Conservation (phyloP, 164 flowering plant species). For the Magnolia changhungtana region DNA sequence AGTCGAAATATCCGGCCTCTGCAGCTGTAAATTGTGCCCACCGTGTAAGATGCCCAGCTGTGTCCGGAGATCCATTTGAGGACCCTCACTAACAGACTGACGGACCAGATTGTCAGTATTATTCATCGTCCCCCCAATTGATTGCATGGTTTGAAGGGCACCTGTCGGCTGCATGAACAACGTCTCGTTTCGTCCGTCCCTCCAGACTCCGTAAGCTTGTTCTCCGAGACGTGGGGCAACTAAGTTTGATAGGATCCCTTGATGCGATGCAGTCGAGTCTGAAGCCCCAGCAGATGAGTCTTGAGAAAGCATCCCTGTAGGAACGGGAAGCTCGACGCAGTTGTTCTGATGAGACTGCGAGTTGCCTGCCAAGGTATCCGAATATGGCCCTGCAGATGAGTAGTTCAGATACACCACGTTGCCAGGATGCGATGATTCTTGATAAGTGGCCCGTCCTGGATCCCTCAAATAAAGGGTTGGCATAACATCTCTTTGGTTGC, state of each 20-base stretch:
- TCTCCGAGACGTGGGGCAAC: conserved; percentile 38
- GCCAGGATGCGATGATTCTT: conserved; percentile 39
- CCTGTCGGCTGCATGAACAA: conserved; percentile 42
- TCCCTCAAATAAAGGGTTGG: conserved; percentile 55
- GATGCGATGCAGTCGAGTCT: conserved; percentile 44
- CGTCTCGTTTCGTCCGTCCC: conserved; percentile 60
- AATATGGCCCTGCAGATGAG: conserved; percentile 44
- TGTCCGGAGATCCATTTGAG: conserved; percentile 30
- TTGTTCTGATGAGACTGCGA: conserved; percentile 43
- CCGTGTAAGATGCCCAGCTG: conserved; percentile 32
- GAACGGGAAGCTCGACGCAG: conserved; percentile 36
- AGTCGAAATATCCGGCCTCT: conserved; percentile 10
- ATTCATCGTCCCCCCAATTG: conserved; percentile 25
- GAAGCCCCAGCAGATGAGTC: conserved; percentile 37
- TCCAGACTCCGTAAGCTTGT: conserved; percentile 49
- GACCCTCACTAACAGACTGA: conserved; percentile 25
- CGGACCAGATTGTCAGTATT: conserved; percentile 24
- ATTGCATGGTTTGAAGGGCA: conserved; percentile 28
- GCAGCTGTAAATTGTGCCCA: conserved; percentile 37
- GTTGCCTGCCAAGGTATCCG: conserved; percentile 47
- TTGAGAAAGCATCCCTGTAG: conserved; percentile 11
- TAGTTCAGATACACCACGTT: conserved; percentile 63
- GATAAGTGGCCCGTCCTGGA: conserved; percentile 38
- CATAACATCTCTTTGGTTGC: conserved; percentile 50
- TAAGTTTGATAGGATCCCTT: conserved; percentile 45